Base-by-base conservation (phyloP, 768 basidiomycete genomes). In the Hericium coralloides region DNA sequence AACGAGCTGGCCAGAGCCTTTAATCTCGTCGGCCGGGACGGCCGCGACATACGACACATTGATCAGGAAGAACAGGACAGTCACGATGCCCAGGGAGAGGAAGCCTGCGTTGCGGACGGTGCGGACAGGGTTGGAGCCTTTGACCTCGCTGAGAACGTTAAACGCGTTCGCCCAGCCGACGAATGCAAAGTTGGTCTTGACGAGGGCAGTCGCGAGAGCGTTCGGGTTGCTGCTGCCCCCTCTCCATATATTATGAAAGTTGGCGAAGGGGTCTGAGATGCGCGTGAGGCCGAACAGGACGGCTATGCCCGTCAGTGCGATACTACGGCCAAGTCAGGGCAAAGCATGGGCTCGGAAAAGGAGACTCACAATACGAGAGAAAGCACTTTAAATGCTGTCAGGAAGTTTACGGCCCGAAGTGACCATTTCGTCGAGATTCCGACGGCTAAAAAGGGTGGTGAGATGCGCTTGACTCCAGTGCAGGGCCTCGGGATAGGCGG, bases 91-190 rank as follows among this genome's bases (percentile, higher is more conserved):
- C n/a, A 82, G 70, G 0, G 77, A 73, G n/a, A 75, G 66, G 18
- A 75, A 71, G 3, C 73, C 75, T 38, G 74, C 76, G 55, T 71
- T 71, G 58, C 75, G 74, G 64, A 79, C 66, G 12, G 77, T 80
- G 55, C 70, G 71, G 14, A 78, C 69, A 2, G 79, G 78, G 47
- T 75, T 72, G 59, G 68, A 53, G 4, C 61, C 58, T 12, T 56
- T 60, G 10, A 69, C 62, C 67, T 80, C 79, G 48, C 72, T 74
- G 22, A 79, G 57, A 20, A 80, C 72, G 61, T 76, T 76, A 63
- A 77, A 75, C 10, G 75, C 73, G 58, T 78, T 79, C 64, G 71
- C 41, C 63, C 64, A 72, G n/a, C 71, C 71, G 3, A 60, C 48
- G 38, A 65, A 72, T 2, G 67, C 58, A 50, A 59, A 70, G 58